Evolutionary conservation across 257 asterid species (phyloP), one percentile per base, ranked within the genome.

Genomic region (Cordia subcordata): DNA sequence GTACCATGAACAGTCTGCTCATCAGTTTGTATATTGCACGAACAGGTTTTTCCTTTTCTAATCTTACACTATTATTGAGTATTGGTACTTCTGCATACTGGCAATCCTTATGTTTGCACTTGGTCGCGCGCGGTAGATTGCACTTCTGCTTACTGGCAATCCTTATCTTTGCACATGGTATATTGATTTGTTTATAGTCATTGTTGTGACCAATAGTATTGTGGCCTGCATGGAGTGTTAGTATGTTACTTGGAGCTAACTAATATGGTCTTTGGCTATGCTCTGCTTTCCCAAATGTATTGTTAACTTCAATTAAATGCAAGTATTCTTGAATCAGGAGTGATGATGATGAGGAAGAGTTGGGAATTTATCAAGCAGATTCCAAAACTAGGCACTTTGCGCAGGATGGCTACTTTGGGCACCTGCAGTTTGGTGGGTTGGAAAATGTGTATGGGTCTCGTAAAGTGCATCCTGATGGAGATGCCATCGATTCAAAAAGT

Each of bases 401-500:
- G 61, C 79, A 64, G 63, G 73, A 72, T 73, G 84, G 81, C 68
- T 86, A 79, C 70, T 88, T 73, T 55, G 81, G 66, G 20, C 86
- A 78, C 51, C 68, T 70, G 61, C 77, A 73, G 64, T 82, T 67
- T 62, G 81, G 77, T 65, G 90, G 78, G 53, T 66, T 72, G 65
- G 81, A 53, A 68, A 64, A 66, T 53, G 90, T 84, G 58, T 79
- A 71, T 69, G 74, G 72, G 67, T 79, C 85, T 50, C 71, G 23
- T 39, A 77, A 79, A 74, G 82, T 82, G 68, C 84, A 82, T 68
- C 88, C 86, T 32, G 90, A 84, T 65, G 83, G 79, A 58, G 87
- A 79, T 59, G 80, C 79, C 58, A 61, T 64, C 57, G 87, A 74
- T 67, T 65, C 86, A 57, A 79, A 81, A 68, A 69, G 77, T 62